Conservation (phyloP, 805 yeast genomes). For the Yamadazyma ubonensis region DNA sequence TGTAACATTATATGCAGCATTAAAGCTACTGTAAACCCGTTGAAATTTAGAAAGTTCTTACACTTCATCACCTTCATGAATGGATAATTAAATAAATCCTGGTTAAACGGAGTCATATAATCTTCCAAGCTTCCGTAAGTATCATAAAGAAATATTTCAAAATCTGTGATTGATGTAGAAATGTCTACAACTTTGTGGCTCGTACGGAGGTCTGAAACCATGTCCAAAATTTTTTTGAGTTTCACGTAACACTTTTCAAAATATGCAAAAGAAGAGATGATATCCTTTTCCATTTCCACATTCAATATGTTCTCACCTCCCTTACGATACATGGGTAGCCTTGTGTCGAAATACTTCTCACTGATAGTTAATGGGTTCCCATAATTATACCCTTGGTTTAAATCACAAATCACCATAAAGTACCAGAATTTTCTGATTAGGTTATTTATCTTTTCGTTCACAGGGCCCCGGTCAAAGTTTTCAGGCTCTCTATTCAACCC, state of each 20-base stretch:
- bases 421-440: constrained; percentile 40
- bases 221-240: constrained; percentile 25
- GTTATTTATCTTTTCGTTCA: constrained; percentile 23
- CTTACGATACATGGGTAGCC: constrained; percentile 29
- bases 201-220: constrained; percentile 20
- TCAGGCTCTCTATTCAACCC: constrained; percentile 71
- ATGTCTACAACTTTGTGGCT: constrained; percentile 21
- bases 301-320: constrained; percentile 37
- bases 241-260: constrained; percentile 28
- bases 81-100: constrained; percentile 18
- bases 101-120: constrained; percentile 19
- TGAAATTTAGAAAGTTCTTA: constrained; percentile 27
- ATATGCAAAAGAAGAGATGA: constrained; percentile 30
- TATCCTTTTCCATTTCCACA: constrained; percentile 35
- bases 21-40: constrained; percentile 27
- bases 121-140: constrained; percentile 28
- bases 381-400: constrained; percentile 28
- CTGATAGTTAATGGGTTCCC: constrained; percentile 34
- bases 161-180: constrained; percentile 23
- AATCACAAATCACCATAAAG: constrained; percentile 28
- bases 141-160: constrained; percentile 35
- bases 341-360: constrained; percentile 30
- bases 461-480: constrained; percentile 32
- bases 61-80: constrained; percentile 26
- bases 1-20: constrained; percentile 38